Conservation (phyloP, 495 filamentous ascomycete genomes). For the Daldinia bambusicola region DNA sequence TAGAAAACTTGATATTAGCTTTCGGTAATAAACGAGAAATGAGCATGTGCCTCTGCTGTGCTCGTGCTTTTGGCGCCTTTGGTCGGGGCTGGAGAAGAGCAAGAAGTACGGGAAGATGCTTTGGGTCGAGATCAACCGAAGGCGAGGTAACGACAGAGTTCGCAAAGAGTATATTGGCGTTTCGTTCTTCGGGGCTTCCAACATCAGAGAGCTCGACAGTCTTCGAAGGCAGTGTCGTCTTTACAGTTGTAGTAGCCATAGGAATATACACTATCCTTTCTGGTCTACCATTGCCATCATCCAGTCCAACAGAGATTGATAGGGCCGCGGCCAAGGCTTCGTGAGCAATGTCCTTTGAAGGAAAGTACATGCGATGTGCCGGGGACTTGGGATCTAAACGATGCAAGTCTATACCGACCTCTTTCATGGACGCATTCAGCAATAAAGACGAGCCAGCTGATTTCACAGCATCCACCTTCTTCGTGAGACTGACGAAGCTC, state of each 20-base stretch:
- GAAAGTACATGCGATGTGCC: slow-evolving; percentile 99
- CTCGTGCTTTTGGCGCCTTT: slow-evolving; percentile 59
- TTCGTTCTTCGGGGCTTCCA: slow-evolving; percentile 82
- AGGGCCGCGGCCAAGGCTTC: slow-evolving; percentile 93
- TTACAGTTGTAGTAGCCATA: slow-evolving; percentile 96
- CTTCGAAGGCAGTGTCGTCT: slow-evolving; percentile 94
- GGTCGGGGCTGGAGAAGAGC: slow-evolving; percentile 73
- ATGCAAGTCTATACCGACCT: slow-evolving; percentile 92
- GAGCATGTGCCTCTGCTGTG: slow-evolving; percentile 67
- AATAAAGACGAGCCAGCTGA: slow-evolving; percentile 74
- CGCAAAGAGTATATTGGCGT: slow-evolving; percentile 95
- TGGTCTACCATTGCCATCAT: slow-evolving; percentile 83
- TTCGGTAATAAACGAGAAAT: slow-evolving; percentile 95
- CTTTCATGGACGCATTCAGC: slow-evolving; percentile 91
- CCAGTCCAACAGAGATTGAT: slow-evolving; percentile 89
- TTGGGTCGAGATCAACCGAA: slow-evolving; percentile 93
- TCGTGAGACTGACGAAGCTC: slow-evolving; percentile 89
- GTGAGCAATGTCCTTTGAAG: slow-evolving; percentile 89
- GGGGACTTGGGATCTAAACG: slow-evolving; percentile 93
- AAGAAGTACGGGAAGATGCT: slow-evolving; percentile 85
- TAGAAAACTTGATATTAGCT: slow-evolving; percentile 91
- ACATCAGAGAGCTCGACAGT: slow-evolving; percentile 83
- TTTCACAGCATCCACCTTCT: slow-evolving; percentile 72
- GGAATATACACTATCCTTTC: slow-evolving; percentile 93
- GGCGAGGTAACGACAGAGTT: slow-evolving; percentile 97